Percentiles rank a stretch among this genome's conserved stretches.
Conservation (phyloP, 106 monocot genomes). For the Apostasia shenzhenica region DNA sequence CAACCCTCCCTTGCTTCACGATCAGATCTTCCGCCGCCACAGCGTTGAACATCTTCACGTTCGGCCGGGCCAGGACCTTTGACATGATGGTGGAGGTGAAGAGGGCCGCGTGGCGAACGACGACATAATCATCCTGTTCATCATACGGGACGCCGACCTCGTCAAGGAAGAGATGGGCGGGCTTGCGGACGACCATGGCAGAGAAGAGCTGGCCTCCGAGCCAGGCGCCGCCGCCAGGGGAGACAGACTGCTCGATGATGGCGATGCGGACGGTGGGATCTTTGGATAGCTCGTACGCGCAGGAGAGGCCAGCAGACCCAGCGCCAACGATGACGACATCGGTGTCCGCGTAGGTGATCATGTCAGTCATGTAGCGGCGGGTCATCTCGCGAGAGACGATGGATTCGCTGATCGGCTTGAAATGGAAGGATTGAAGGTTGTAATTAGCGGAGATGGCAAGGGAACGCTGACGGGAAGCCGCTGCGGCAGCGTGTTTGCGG, state of each 20-base stretch:
- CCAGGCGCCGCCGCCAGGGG: conserved; percentile 97
- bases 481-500: neutral
- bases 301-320: conserved; percentile 86
- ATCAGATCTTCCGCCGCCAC: conserved; percentile 92
- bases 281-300: conserved; percentile 90
- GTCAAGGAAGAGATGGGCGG: conserved; percentile 84
- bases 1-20: conserved; percentile 72
- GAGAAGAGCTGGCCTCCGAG: conserved; percentile 98
- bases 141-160: conserved; percentile 75
- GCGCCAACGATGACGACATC: conserved; percentile 88
- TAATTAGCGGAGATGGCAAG: conserved; percentile 19
- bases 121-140: conserved; percentile 76
- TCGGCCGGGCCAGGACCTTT: conserved; percentile 65
- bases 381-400: conserved; percentile 95
- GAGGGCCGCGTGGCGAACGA: conserved; percentile 79
- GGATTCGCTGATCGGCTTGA: conserved; percentile 87
- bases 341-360: conserved; percentile 96
- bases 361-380: conserved; percentile 96
- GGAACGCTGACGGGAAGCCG: conserved; percentile 5
- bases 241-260: conserved; percentile 92
- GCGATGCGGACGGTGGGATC: conserved; percentile 66
- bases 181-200: conserved; percentile 96
- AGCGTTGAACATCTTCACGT: conserved; percentile 98
- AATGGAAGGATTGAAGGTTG: conserved; percentile 59
- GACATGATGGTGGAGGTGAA: conserved; percentile 96